Evolutionary conservation across 768 basidiomycete genomes (phyloP).

Genomic region (Serendipita sp.): DNA sequence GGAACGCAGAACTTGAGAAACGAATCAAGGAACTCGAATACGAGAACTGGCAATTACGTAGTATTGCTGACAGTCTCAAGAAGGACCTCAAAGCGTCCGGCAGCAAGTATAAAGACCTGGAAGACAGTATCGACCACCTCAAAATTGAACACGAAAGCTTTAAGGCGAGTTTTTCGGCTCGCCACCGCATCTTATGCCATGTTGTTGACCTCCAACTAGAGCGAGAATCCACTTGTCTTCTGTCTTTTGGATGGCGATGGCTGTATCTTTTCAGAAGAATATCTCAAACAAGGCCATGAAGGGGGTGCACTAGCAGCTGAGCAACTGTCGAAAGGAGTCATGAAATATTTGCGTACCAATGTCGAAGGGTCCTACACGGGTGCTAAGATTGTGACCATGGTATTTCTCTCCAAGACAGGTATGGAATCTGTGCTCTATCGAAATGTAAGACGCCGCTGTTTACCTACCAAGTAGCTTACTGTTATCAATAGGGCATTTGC

Average conservation of each 20-base stretch:
- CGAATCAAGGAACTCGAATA: not conserved
- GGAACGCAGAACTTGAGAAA: not conserved
- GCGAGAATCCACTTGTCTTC: constrained; percentile 20
- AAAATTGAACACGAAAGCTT: not conserved
- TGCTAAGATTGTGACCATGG: not conserved
- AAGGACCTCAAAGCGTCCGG: not conserved
- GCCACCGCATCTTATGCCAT: not conserved
- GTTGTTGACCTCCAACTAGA: not conserved
- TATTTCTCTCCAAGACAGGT: not conserved
- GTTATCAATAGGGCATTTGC: constrained; percentile 6
- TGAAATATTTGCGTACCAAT: not conserved
- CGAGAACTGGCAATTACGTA: not conserved
- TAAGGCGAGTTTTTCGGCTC: not conserved
- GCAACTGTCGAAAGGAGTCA: not conserved
- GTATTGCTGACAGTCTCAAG: not conserved
- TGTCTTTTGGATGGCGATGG: constrained; percentile 49
- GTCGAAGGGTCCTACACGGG: not conserved
- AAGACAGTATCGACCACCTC: not conserved
- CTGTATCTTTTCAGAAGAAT: constrained; percentile 37
- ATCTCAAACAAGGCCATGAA: constrained; percentile 36
- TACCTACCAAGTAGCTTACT: not conserved
- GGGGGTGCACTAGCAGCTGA: constrained; percentile 41
- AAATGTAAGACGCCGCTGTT: not conserved
- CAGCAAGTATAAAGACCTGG: not conserved
- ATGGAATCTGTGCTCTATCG: not conserved